These are phyloP conservation scores for Chenopodium formosanum DNA, from an alignment of 148 eudicot species.

Conservation along the genomic window DNA sequence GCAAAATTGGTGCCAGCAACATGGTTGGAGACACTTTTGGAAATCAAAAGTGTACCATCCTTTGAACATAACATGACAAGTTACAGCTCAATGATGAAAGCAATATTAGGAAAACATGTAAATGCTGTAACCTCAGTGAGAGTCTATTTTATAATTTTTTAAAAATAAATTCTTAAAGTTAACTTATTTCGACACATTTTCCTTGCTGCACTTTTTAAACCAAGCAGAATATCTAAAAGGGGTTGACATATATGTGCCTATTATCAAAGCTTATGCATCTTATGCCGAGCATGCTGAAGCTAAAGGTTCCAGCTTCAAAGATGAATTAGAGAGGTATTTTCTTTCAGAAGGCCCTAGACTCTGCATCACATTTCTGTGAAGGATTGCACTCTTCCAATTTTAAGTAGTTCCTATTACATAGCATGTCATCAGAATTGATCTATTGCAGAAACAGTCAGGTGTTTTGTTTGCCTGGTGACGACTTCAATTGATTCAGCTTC, in stretches of 20 bases:
- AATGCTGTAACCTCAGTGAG: no score
- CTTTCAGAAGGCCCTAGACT: neutral
- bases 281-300: constrained; percentile 30
- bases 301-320: constrained; percentile 42
- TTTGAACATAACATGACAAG: no score
- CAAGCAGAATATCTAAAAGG: constrained; percentile 79
- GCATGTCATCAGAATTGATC: neutral
- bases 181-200: neutral
- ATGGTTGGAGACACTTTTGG: no score
- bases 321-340: constrained; percentile 38
- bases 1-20: no score
- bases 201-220: constrained; percentile 56
- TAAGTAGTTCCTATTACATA: neutral
- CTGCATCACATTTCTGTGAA: neutral
- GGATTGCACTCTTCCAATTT: neutral
- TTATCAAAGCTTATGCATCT: constrained; percentile 76
- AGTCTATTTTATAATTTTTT: no score
- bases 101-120: no score
- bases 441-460: neutral
- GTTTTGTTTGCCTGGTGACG: no score
- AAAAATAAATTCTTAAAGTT: no score
- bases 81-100: no score
- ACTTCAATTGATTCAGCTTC: no score
- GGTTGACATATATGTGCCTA: constrained; percentile 61
- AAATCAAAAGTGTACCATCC: no score